Conservation (phyloP, 23 red algal species). For the Gracilaria vermiculophylla region DNA sequence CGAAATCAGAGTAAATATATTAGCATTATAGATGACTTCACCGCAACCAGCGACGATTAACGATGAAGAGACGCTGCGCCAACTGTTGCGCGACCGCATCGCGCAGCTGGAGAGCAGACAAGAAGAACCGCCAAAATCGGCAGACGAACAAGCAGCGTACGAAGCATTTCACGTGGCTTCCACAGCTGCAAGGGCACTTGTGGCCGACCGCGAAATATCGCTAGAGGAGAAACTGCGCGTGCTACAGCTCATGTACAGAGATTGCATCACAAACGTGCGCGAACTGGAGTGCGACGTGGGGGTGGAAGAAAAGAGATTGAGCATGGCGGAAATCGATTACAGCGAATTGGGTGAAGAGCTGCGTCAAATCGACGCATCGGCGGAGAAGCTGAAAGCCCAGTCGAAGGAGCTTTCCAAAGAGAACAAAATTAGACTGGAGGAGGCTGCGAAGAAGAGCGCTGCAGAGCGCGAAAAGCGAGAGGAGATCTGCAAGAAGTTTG, state of each 20-base stretch:
- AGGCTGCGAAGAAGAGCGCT: conserved; percentile 22
- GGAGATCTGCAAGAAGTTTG: conserved; percentile 53
- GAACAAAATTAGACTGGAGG: conserved; percentile 36
- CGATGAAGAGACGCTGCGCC: conserved; percentile 42
- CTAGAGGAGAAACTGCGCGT: conserved; percentile 51
- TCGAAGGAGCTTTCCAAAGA: conserved; percentile 45
- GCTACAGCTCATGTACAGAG: conserved; percentile 46
- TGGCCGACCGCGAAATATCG: conserved; percentile 41
- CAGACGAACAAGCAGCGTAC: conserved; percentile 51
- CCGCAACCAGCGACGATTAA: conserved; percentile 13
- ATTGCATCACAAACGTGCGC: conserved; percentile 53
- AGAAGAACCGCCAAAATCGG: conserved; percentile 41
- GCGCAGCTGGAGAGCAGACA: conserved; percentile 55
- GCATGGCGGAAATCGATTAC: conserved; percentile 45
- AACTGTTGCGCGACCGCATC: conserved; percentile 52
- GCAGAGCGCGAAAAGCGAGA: conserved; percentile 45
- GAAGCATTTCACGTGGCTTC: conserved; percentile 59
- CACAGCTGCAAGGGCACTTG: conserved; percentile 30
- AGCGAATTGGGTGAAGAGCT: conserved; percentile 57
- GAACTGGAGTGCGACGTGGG: conserved; percentile 46
- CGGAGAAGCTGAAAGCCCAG: conserved; percentile 38
- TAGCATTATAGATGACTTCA: conserved; percentile 26
- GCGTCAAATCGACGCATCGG: conserved; percentile 50
- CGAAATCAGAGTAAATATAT: neutral
- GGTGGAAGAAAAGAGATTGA: conserved; percentile 57